phyloP scores from a whole-genome alignment of 2,329 filamentous ascomycete species.

The Atkinsonella texensis region DNA sequence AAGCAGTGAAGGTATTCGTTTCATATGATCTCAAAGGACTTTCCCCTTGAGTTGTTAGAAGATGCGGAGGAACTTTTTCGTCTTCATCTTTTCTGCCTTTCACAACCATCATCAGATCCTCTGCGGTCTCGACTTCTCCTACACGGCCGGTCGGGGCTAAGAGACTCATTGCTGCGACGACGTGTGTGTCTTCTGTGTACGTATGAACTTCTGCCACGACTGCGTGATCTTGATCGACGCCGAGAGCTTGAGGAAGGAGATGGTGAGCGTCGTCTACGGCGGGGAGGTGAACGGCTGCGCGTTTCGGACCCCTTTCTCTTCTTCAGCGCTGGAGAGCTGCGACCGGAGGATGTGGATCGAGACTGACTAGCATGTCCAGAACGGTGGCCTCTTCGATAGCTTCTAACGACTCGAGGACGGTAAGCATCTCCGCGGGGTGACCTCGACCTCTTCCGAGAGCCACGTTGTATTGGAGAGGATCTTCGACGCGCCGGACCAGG shows the following conservation, averaged over 20 bases:
- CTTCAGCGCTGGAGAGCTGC: conserved; percentile 34
- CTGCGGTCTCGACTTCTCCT: background rate
- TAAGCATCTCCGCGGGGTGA: conserved; percentile 22
- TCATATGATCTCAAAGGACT: conserved; percentile 43
- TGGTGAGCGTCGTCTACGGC: conserved; percentile 22
- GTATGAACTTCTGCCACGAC: conserved; percentile 12
- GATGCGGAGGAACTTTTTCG: conserved; percentile 41
- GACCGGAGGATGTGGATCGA: conserved; percentile 24
- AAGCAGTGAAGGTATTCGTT: conserved; percentile 12
- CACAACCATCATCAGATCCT: conserved; percentile 2
- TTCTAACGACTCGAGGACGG: conserved; percentile 13
- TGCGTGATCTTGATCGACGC: conserved; percentile 21
- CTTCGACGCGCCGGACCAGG: conserved; percentile 22
- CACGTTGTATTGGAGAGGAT: conserved; percentile 19
- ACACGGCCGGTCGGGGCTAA: conserved; percentile 4
- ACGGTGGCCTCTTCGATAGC: conserved; percentile 13
- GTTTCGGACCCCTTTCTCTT: conserved; percentile 38
- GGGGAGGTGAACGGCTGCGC: conserved; percentile 32
- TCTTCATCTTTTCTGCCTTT: conserved; percentile 21
- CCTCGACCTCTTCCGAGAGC: conserved; percentile 27
- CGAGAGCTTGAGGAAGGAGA: conserved; percentile 32
- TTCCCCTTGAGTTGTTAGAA: conserved; percentile 35
- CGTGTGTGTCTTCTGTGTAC: conserved; percentile 4
- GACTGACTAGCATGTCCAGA: conserved; percentile 14
- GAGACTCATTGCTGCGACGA: conserved; percentile 3